These are phyloP conservation scores for Ustulina deusta DNA, from an alignment of 2,329 filamentous ascomycete genomes.

Conservation along the genomic window DNA sequence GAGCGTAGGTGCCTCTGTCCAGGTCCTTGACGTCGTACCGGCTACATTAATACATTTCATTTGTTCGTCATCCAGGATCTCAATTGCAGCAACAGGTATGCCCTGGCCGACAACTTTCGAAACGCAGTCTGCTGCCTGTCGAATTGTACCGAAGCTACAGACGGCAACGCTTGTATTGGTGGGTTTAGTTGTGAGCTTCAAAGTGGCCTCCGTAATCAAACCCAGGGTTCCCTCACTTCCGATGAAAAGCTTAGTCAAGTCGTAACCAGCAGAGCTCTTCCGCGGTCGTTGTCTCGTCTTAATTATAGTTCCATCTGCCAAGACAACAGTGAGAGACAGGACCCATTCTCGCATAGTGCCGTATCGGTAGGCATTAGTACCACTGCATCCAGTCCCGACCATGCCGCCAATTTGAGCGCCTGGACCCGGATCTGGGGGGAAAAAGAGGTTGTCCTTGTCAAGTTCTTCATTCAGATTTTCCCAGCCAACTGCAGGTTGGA, in stretches of 20 bases:
- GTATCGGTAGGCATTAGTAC: slow-evolving; percentile 86
- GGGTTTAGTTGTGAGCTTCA: slow-evolving; percentile 80
- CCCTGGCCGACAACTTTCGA: slow-evolving; percentile 77
- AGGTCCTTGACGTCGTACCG: slow-evolving; percentile 67
- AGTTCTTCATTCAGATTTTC: slow-evolving; percentile 80
- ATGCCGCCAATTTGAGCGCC: slow-evolving; percentile 88
- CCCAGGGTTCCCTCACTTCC: slow-evolving; percentile 87
- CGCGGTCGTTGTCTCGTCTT: slow-evolving; percentile 82
- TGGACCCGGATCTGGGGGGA: slow-evolving; percentile 86
- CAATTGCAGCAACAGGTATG: slow-evolving; percentile 81
- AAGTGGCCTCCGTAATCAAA: slow-evolving; percentile 80
- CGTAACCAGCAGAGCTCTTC: slow-evolving; percentile 85
- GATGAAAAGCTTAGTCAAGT: slow-evolving; percentile 82
- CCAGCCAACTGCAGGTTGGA: slow-evolving; percentile 83
- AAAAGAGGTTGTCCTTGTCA: slow-evolving; percentile 77
- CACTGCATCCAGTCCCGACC: slow-evolving; percentile 74
- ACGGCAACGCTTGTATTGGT: slow-evolving; percentile 81
- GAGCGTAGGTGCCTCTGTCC: slow-evolving; percentile 74
- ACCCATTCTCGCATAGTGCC: slow-evolving; percentile 94
- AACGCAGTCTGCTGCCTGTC: slow-evolving; percentile 77
- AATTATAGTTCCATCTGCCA: slow-evolving; percentile 84
- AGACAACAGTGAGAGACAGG: slow-evolving; percentile 80
- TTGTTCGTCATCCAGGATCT: slow-evolving; percentile 84
- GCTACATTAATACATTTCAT: slow-evolving; percentile 70
- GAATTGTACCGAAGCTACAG: slow-evolving; percentile 60